Evolutionary conservation across 1,139 yeast species (phyloP).

Genomic region (Blastobotrys elegans): DNA sequence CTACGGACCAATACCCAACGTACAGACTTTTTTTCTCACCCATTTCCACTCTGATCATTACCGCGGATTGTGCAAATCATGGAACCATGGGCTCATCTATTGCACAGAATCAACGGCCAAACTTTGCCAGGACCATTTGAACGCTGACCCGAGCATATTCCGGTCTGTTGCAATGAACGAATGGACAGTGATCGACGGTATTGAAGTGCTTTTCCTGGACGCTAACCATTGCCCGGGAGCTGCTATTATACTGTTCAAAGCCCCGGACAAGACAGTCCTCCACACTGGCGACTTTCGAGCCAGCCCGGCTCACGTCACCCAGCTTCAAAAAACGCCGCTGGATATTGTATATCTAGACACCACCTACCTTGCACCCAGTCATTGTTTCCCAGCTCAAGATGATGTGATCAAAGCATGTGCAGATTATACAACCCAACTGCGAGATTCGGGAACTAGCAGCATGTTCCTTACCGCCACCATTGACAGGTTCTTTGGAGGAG

Average conservation of each 20-base stretch:
- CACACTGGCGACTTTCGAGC: conserved; percentile 96
- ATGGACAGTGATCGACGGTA: conserved; percentile 37
- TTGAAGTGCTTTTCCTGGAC: conserved; percentile 60
- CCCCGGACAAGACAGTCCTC: conserved; percentile 38
- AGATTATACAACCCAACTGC: conserved; percentile 44
- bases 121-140: conserved; percentile 50
- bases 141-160: conserved; percentile 51
- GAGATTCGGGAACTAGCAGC: conserved; percentile 26
- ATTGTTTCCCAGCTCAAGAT: conserved; percentile 74
- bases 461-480: conserved; percentile 16
- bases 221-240: conserved; percentile 99
- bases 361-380: conserved; percentile 72
- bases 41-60: conserved; percentile 96
- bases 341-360: conserved; percentile 53
- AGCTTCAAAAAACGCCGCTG: conserved; percentile 26
- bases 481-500: conserved; percentile 18
- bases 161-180: conserved; percentile 44
- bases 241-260: conserved; percentile 65
- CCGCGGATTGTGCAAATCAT: conserved; percentile 71
- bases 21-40: conserved; percentile 32
- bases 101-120: conserved; percentile 67
- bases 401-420: conserved; percentile 58
- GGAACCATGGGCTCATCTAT: conserved; percentile 66
- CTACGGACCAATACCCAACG: conserved; percentile 35
- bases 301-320: conserved; percentile 35